Evolutionary conservation across 2,329 filamentous ascomycete species (phyloP).

Genomic region (Aspergillus pseudotamarii): DNA sequence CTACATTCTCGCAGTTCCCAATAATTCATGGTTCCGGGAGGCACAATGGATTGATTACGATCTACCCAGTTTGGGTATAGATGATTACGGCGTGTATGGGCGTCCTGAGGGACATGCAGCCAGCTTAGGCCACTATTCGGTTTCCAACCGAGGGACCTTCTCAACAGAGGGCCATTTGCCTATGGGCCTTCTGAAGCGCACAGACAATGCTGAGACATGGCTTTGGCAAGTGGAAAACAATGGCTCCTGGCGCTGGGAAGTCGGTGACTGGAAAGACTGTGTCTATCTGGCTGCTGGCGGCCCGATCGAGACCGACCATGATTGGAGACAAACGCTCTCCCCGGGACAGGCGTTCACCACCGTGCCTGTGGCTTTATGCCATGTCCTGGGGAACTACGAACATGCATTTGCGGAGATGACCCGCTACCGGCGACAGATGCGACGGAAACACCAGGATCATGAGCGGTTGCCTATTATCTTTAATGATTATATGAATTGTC

Average conservation of each 20-base stretch:
- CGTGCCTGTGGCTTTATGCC: conserved; percentile 28
- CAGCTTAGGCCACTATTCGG: conserved; percentile 23
- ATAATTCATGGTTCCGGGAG: conserved; percentile 40
- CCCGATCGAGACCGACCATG: conserved; percentile 30
- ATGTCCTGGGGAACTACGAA: conserved; percentile 24
- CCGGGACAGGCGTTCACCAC: conserved; percentile 29
- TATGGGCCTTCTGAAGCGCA: conserved; percentile 31
- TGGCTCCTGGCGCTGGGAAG: conserved; percentile 42
- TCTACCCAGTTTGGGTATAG: conserved; percentile 32
- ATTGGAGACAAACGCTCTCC: conserved; percentile 27
- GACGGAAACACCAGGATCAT: conserved; percentile 34
- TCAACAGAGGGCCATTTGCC: conserved; percentile 33
- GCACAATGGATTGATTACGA: conserved; percentile 33
- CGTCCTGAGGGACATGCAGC: conserved; percentile 21
- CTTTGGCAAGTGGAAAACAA: conserved; percentile 43
- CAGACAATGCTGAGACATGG: conserved; percentile 30
- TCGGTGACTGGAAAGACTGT: conserved; percentile 38
- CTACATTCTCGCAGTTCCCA: conserved; percentile 25
- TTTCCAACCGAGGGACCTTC: conserved; percentile 34
- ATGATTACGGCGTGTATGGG: conserved; percentile 28
- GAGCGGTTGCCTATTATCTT: conserved; percentile 36
- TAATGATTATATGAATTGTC: conserved; percentile 47
- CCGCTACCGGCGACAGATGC: conserved; percentile 33
- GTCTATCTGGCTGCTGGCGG: conserved; percentile 35
- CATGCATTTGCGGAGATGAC: conserved; percentile 32